Conservation (phyloP, 192 early-diverging fungal species). For the Umbelopsis isabellina region DNA sequence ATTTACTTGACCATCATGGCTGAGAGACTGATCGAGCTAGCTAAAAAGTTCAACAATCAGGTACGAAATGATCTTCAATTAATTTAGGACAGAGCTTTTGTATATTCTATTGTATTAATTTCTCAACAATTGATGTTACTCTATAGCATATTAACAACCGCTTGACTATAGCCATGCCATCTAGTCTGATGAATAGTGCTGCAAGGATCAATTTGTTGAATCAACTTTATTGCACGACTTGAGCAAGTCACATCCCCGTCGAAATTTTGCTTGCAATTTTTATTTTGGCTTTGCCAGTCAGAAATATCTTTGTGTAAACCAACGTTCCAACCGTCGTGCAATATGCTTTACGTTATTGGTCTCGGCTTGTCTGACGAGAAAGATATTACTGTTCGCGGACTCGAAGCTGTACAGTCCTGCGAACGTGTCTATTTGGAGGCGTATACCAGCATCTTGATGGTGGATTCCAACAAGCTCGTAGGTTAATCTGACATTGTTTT, state of each 20-base stretch:
- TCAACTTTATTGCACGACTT: not conserved
- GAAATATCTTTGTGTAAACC: not conserved
- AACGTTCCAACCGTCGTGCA: not conserved
- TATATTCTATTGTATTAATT: no score
- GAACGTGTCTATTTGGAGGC: constrained; percentile 92
- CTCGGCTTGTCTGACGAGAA: constrained; percentile 95
- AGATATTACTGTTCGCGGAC: constrained; percentile 96
- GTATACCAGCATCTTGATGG: constrained; percentile 94
- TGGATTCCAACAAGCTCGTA: constrained; percentile 79
- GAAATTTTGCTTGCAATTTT: not conserved
- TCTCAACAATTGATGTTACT: not conserved
- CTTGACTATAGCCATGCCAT: constrained; percentile 4
- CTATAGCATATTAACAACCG: constrained; percentile 11
- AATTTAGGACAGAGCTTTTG: not conserved
- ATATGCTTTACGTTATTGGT: constrained; percentile 86
- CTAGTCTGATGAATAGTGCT: constrained; percentile 1
- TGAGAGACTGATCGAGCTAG: not conserved
- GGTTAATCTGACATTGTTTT: not conserved
- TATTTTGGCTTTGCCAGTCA: not conserved
- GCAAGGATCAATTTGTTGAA: constrained; percentile 9
- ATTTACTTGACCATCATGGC: constrained; percentile 15
- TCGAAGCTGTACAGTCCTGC: constrained; percentile 87
- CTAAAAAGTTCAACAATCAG: not conserved
- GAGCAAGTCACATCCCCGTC: constrained; percentile 7
- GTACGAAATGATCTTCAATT: not conserved